phyloP scores from a whole-genome alignment of 768 basidiomycete genomes.

The Trametes coccinea region DNA sequence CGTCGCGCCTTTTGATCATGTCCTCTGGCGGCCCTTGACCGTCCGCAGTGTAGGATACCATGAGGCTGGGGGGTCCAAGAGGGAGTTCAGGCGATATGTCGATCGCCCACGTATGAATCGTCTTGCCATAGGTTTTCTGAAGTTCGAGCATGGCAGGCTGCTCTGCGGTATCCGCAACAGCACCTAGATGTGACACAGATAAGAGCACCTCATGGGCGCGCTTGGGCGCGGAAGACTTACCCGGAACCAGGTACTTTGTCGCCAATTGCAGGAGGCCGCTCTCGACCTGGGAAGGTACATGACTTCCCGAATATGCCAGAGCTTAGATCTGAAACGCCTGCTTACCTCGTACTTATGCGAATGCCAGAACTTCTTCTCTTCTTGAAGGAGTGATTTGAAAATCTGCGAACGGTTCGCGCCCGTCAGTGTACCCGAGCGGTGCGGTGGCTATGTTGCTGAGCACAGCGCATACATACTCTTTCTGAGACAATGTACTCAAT shows the following conservation, averaged over 20 bases:
- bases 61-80: slow-evolving; percentile 47
- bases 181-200: slow-evolving; percentile 15
- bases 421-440: not conserved
- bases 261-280: slow-evolving; percentile 37
- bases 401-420: slow-evolving; percentile 21
- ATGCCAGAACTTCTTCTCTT: slow-evolving; percentile 56
- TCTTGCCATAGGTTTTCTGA: slow-evolving; percentile 50
- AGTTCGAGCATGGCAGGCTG: slow-evolving; percentile 45
- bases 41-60: slow-evolving; percentile 46
- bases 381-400: slow-evolving; percentile 42
- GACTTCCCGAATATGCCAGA: not conserved
- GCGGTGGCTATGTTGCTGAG: not conserved
- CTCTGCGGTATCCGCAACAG: slow-evolving; percentile 38
- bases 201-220: not conserved
- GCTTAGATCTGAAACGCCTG: not conserved
- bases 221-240: slow-evolving; percentile 10
- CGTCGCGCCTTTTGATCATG: slow-evolving; percentile 36
- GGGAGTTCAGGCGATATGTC: slow-evolving; percentile 44
- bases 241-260: slow-evolving; percentile 31
- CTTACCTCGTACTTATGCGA: slow-evolving; percentile 49
- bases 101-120: slow-evolving; percentile 40
- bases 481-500: slow-evolving; percentile 54
- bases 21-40: slow-evolving; percentile 35
- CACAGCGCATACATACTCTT: slow-evolving; percentile 26
- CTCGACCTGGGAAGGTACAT: slow-evolving; percentile 28